Evolutionary conservation across 2,329 filamentous ascomycete species (phyloP).

Genomic region (Cladosporium sp.): DNA sequence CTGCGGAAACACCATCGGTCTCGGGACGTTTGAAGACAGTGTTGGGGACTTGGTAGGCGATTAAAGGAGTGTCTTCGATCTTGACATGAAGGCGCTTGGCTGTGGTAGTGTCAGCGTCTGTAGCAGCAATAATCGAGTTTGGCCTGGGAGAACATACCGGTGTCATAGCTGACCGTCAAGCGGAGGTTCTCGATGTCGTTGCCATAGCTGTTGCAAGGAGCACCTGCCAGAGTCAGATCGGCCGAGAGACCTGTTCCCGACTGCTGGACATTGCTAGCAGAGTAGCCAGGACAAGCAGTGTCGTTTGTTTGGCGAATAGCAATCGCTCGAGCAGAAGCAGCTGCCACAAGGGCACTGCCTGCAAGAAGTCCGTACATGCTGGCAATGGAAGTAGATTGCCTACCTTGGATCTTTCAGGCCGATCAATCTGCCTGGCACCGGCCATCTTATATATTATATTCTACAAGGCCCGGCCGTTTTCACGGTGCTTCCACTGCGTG

Average conservation of each 20-base stretch:
- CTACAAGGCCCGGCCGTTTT: conserved; percentile 2
- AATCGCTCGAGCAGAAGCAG: conserved; percentile 10
- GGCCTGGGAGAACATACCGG: conserved; percentile 39
- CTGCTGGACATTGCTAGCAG: conserved; percentile 16
- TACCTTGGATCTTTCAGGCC: not conserved
- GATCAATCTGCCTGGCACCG: not conserved
- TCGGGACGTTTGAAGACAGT: conserved; percentile 9
- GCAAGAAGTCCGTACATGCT: conserved; percentile 7
- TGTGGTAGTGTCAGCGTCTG: conserved; percentile 7
- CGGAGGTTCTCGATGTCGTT: conserved; percentile 23
- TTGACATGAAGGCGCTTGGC: conserved; percentile 18
- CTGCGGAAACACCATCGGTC: conserved; percentile 26
- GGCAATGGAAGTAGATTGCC: not conserved
- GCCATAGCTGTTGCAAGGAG: conserved; percentile 19
- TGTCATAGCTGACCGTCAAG: conserved; percentile 59
- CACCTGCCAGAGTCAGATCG: conserved; percentile 17
- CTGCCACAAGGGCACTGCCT: conserved; percentile 11
- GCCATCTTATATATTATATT: not conserved
- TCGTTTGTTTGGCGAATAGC: conserved; percentile 6
- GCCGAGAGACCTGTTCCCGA: conserved; percentile 15
- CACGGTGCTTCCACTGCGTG: not conserved
- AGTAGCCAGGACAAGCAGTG: conserved; percentile 17
- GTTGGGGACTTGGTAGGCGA: conserved; percentile 14
- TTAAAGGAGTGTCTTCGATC: conserved; percentile 11
- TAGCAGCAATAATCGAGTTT: not conserved